Evolutionary conservation across 176 grass and related monocot genomes (phyloP).

Genomic region (Carex pumila): DNA sequence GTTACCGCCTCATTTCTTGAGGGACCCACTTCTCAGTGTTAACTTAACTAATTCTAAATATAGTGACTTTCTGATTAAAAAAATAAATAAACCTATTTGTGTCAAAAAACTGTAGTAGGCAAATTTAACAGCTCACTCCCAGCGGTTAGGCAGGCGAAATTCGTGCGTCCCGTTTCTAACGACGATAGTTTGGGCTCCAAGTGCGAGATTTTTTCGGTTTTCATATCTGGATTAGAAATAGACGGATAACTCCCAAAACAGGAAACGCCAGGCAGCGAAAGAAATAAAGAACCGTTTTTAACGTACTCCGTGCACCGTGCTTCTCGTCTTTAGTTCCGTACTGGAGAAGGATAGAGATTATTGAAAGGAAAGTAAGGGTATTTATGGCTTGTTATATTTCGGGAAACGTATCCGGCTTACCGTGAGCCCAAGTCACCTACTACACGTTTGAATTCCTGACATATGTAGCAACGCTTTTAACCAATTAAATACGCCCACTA

Average conservation of each 20-base stretch:
- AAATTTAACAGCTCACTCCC: conserved; percentile 22
- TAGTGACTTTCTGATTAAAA: not conserved
- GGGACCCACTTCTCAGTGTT: not conserved
- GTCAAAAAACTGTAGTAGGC: not conserved
- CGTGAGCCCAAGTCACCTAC: not conserved
- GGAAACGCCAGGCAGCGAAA: not conserved
- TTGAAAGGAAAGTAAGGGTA: not conserved
- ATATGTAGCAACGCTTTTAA: not conserved
- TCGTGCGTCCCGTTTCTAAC: conserved; percentile 1
- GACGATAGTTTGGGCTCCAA: not conserved
- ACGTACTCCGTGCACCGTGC: conserved; percentile 2
- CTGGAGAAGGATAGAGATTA: not conserved
- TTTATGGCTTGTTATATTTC: not conserved
- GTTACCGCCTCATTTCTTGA: not conserved
- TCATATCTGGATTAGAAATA: not conserved
- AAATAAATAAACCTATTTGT: not conserved
- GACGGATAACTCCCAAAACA: conserved; percentile 15
- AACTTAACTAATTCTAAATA: not conserved
- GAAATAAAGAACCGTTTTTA: not conserved
- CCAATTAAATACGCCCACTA: not conserved
- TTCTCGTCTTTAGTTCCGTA: conserved; percentile 4
- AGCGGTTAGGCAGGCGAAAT: conserved; percentile 6
- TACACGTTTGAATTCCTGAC: not conserved
- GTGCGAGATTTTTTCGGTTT: not conserved
- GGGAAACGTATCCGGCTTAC: not conserved